Conservation (phyloP, 1,284 basidiomycete species). For the Leccinum fallax region DNA sequence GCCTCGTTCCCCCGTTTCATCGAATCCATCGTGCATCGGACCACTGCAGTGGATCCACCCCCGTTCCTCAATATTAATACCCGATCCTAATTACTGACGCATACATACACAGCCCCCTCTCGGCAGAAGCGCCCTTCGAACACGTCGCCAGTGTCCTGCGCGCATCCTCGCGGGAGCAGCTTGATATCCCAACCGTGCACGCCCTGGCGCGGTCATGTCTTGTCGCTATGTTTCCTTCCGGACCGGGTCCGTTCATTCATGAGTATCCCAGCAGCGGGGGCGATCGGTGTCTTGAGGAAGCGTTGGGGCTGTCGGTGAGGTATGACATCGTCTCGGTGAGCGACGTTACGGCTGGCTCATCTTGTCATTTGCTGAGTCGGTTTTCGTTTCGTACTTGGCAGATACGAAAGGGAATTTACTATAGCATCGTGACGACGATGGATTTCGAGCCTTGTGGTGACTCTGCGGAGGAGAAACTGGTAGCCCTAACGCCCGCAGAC, state of each 20-base stretch:
- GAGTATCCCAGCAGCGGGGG: conserved; percentile 25
- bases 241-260: conserved; percentile 40
- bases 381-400: conserved; percentile 26
- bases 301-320: conserved; percentile 49
- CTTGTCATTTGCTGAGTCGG: neutral
- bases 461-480: neutral
- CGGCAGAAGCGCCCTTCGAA: conserved; percentile 42
- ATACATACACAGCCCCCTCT: conserved; percentile 45
- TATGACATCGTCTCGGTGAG: conserved; percentile 50
- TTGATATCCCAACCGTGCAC: conserved; percentile 59
- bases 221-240: conserved; percentile 45
- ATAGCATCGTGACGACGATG: conserved; percentile 57
- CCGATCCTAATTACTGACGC: neutral
- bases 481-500: conserved; percentile 25
- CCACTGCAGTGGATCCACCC: no score
- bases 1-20: neutral
- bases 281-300: conserved; percentile 48
- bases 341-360: conserved; percentile 1
- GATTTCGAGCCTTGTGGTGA: conserved; percentile 47
- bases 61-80: neutral
- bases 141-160: conserved; percentile 55
- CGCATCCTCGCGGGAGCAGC: conserved; percentile 51
- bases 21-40: neutral
- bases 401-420: conserved; percentile 63
- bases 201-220: conserved; percentile 44